These are phyloP conservation scores for Cladosporium sp. DNA, from an alignment of 2,329 filamentous ascomycete species.

Conservation along the genomic window DNA sequence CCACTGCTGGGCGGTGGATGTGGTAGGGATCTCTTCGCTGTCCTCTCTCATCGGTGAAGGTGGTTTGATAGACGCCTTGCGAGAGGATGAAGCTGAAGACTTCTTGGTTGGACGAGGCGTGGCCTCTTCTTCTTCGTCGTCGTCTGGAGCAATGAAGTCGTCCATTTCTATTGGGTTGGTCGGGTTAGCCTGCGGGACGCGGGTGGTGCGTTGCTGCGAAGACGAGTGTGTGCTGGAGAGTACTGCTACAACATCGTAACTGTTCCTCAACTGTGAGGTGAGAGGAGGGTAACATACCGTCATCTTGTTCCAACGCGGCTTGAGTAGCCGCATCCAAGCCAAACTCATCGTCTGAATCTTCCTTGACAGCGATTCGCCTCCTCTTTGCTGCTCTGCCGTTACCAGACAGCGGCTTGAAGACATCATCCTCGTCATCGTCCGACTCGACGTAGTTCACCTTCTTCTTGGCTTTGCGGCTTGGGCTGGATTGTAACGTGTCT, in stretches of 20 bases:
- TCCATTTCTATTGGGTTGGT: constrained; percentile 62
- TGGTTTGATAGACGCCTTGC: constrained; percentile 37
- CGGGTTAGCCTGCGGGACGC: constrained; percentile 22
- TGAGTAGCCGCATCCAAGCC: constrained; percentile 59
- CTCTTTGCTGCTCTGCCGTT: constrained; percentile 55
- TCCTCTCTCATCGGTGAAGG: constrained; percentile 45
- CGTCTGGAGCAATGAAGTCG: constrained; percentile 85
- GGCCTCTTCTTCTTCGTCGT: constrained; percentile 67
- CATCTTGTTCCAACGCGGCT: constrained; percentile 58
- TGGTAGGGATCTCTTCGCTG: constrained; percentile 53
- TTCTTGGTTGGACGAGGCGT: constrained; percentile 64
- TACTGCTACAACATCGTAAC: constrained; percentile 26
- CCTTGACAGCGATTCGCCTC: constrained; percentile 63
- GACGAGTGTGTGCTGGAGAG: constrained; percentile 18
- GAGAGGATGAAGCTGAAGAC: constrained; percentile 47
- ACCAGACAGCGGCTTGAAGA: constrained; percentile 59
- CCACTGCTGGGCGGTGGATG: constrained; percentile 82
- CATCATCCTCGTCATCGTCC: constrained; percentile 71
- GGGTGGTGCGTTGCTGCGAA: not conserved
- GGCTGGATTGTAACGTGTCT: constrained; percentile 63
- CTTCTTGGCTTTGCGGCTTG: constrained; percentile 72
- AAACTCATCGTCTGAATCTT: constrained; percentile 69
- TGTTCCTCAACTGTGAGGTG: constrained; percentile 16
- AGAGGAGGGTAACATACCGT: constrained; percentile 47
- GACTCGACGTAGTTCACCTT: constrained; percentile 81